Percentiles rank a stretch among this genome's conserved stretches.
Evolutionary conservation across 352 stramenopile genomes (phyloP).

Genomic region (Phytophthora melonis): DNA sequence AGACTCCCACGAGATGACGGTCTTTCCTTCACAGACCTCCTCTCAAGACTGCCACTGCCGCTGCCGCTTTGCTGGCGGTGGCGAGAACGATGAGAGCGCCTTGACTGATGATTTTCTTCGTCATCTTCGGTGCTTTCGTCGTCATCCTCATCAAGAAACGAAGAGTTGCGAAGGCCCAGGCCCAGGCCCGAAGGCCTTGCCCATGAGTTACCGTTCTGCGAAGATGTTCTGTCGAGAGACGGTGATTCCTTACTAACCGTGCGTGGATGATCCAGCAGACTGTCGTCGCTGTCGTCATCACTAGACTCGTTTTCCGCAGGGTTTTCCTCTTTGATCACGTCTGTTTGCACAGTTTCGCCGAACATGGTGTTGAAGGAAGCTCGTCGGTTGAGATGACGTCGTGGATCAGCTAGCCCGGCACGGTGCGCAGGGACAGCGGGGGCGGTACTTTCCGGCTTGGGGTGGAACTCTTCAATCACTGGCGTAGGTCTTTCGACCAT

Average conservation of each 20-base stretch:
- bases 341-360: slow-evolving; percentile 52
- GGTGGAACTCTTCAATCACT: slow-evolving; percentile 31
- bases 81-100: slow-evolving; percentile 19
- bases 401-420: slow-evolving; percentile 52
- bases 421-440: slow-evolving; percentile 34
- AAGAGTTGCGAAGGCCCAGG: slow-evolving; percentile 38
- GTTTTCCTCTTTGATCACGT: slow-evolving; percentile 74
- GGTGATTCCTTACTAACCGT: slow-evolving; percentile 17
- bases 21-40: slow-evolving; percentile 24
- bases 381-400: slow-evolving; percentile 73
- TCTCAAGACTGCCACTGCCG: slow-evolving; percentile 35
- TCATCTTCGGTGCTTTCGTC: slow-evolving; percentile 49
- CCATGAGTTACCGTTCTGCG: slow-evolving; percentile 29
- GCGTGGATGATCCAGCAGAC: slow-evolving; percentile 24
- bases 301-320: slow-evolving; percentile 55
- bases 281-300: slow-evolving; percentile 52
- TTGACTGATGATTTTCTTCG: slow-evolving; percentile 28
- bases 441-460: slow-evolving; percentile 28
- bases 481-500: slow-evolving; percentile 49
- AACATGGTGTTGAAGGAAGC: slow-evolving; percentile 71
- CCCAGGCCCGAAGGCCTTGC: slow-evolving; percentile 19
- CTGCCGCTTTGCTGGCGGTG: slow-evolving; percentile 40
- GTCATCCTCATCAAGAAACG: slow-evolving; percentile 44
- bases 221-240: slow-evolving; percentile 34
- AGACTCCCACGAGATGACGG: slow-evolving; percentile 30